Conservation (phyloP, 495 filamentous ascomycete species). For the Bombardia bombarda region DNA sequence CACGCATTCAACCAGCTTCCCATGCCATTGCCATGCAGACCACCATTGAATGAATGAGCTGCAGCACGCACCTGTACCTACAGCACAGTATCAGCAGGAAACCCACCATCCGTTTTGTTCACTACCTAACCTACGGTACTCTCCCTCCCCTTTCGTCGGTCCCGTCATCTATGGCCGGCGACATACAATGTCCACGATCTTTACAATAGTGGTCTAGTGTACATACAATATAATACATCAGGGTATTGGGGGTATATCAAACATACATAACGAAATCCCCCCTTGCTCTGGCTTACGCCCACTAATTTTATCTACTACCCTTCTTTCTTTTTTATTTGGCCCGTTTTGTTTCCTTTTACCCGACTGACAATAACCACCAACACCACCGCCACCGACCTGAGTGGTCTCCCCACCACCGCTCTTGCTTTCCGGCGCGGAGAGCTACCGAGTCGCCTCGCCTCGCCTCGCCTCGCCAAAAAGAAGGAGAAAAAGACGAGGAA, state of each 20-base stretch:
- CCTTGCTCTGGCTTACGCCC: constrained; percentile 11
- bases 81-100: too few species aligned
- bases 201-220: not conserved
- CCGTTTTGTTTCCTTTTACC: constrained; percentile 7
- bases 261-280: constrained; percentile 15
- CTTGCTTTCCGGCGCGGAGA: constrained; percentile 14
- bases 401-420: too few species aligned
- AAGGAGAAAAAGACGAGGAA: not conserved
- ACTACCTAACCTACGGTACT: too few species aligned
- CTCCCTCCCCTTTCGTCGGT: too few species aligned
- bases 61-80: too few species aligned
- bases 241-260: constrained; percentile 16
- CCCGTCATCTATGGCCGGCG: too few species aligned
- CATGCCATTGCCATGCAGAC: too few species aligned
- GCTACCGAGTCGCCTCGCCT: too few species aligned
- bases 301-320: not conserved
- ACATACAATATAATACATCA: not conserved
- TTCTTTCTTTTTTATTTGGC: not conserved
- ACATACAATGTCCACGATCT: not conserved
- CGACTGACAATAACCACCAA: constrained; percentile 6
- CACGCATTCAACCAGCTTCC: too few species aligned
- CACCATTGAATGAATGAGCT: too few species aligned
- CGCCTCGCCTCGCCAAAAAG: too few species aligned
- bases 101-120: too few species aligned
- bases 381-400: constrained; percentile 3